phyloP scores from a whole-genome alignment of 305 asterid genomes.

The Fraxinus platypoda region DNA sequence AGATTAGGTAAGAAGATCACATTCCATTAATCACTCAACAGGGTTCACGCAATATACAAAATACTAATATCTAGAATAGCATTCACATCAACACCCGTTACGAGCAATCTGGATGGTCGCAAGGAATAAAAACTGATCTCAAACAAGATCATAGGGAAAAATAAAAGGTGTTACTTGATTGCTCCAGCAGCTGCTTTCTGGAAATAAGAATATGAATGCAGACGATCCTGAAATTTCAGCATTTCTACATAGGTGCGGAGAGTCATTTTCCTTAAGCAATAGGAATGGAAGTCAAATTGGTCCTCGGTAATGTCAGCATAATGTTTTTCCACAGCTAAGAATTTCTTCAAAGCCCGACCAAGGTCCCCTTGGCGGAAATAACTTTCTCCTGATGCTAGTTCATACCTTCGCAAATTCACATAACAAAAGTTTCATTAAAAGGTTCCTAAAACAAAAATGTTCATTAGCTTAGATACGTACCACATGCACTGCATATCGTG shows the following conservation, averaged over 20 bases:
- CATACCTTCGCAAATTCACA: constrained; percentile 63
- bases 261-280: constrained; percentile 97
- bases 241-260: constrained; percentile 88
- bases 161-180: constrained; percentile 51
- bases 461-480: constrained; percentile 41
- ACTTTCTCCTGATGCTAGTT: constrained; percentile 94
- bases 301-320: constrained; percentile 95
- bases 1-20: constrained; percentile 12
- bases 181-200: constrained; percentile 93
- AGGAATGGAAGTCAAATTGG: constrained; percentile 97
- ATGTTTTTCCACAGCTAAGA: constrained; percentile 94
- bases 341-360: constrained; percentile 96
- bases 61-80: background rate
- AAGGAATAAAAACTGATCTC: constrained; percentile 1
- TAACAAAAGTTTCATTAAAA: constrained; percentile 18
- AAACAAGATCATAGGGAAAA: constrained; percentile 13
- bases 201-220: constrained; percentile 89
- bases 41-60: constrained; percentile 3
- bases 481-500: constrained; percentile 99
- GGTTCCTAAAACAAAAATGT: background rate
- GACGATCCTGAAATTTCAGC: constrained; percentile 92
- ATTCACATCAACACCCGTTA: background rate
- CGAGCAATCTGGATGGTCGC: background rate
- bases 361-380: constrained; percentile 86
- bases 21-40: background rate